Conservation (phyloP, 257 asterid genomes). For the Scutellaria galericulata region DNA sequence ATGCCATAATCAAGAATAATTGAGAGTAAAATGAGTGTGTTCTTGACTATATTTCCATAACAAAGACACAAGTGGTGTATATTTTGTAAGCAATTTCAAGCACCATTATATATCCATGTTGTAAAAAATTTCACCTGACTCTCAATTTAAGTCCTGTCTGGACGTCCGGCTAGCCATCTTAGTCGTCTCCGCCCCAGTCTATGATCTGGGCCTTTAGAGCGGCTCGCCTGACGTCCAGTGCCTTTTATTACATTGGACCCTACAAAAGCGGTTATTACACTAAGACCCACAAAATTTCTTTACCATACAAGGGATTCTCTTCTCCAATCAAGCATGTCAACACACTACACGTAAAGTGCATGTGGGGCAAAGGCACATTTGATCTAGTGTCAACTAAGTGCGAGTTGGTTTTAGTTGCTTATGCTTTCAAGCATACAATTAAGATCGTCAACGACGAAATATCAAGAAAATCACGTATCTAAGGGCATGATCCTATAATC, state of each 20-base stretch:
- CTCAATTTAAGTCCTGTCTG: no score
- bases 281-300: constrained; percentile 36
- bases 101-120: constrained; percentile 13
- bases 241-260: not conserved
- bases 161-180: no score
- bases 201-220: no score
- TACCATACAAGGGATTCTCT: constrained; percentile 21
- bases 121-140: no score
- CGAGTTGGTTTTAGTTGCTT: constrained; percentile 37
- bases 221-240: no score
- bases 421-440: constrained; percentile 26
- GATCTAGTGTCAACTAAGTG: constrained; percentile 41
- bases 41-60: constrained; percentile 38
- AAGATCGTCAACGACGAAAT: constrained; percentile 16
- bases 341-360: constrained; percentile 35
- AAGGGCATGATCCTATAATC: not conserved
- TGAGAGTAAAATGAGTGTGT: constrained; percentile 36
- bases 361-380: constrained; percentile 34
- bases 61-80: constrained; percentile 40
- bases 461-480: not conserved
- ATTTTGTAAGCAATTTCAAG: constrained; percentile 43
- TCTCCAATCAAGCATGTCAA: constrained; percentile 31
- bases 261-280: not conserved
- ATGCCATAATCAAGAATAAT: constrained; percentile 26
- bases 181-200: no score